Evolutionary conservation across 2,329 filamentous ascomycete species (phyloP), one percentile per base, ranked within the genome.

Genomic region (Aschersonia sp.): DNA sequence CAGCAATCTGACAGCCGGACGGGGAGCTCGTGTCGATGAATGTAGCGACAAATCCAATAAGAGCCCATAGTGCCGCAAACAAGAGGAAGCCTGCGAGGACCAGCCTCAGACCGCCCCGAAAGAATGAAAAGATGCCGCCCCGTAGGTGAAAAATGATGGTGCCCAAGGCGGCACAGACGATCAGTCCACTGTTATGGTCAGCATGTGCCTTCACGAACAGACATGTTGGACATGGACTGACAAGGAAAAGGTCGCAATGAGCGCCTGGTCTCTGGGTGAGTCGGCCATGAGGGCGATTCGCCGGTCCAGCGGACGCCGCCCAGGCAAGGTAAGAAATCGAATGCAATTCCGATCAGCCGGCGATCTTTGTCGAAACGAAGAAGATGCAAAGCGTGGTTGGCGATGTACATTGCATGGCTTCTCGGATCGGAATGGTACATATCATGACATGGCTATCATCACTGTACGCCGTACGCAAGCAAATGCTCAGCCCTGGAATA

Each of bases 31-130:
- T 57, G 52, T 70, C 61, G 58, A 76, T 64, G 47, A 75, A 57
- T 30, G 71, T 70, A 31, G 72, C 61, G 47, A 72, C 60, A 52
- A 79, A 79, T 49, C 68, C 69, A 51, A 68, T 58, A 41, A 72
- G 61, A 44, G 74, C 73, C 76, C 76, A 80, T 45, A 75, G 63
- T 53, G 68, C 67, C 32, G 72, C 66, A 49, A 68, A 65, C 30
- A 68, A 51, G 56, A 78, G 67, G 58, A 78, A 78, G 53, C 65
- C 60, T 57, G 71, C 63, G 73, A 79, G 75, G 74, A 70, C 75
- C 75, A 79, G 76, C 75, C 76, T 78, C 74, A 71, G 69, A 65
- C 73, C 72, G 64, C 78, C 73, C 61, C 71, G 68, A 58, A 75
- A 67, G 50, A 76, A 60, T 41, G 69, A 61, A 50, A 66, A 67